Conservation (phyloP, 192 early-diverging fungal genomes). For the Coemansia sp. region DNA sequence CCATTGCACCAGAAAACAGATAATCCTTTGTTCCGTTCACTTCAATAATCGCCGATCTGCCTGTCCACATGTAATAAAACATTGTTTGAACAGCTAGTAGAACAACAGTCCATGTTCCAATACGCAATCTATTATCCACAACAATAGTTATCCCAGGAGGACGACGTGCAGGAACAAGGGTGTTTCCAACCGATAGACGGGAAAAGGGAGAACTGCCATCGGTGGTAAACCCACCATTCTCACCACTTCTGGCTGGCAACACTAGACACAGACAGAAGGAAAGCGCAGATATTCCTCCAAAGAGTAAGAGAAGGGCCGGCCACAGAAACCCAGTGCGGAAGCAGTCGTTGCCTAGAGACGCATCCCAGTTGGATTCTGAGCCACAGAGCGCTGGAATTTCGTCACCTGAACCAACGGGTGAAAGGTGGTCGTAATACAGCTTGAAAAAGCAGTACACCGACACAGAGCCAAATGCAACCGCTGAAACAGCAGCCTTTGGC, state of each 20-base stretch:
- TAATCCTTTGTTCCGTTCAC: neutral
- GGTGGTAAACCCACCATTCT: neutral
- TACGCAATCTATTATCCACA: slow-evolving; percentile 25
- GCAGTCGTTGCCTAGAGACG: slow-evolving; percentile 9
- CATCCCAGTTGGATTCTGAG: neutral
- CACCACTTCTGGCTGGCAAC: neutral
- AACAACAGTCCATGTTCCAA: neutral
- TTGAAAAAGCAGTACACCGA: too few relatives aligned
- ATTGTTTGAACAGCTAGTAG: neutral
- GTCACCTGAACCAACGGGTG: too few relatives aligned
- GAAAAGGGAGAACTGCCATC: neutral
- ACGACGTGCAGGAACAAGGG: slow-evolving; percentile 16
- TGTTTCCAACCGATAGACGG: neutral
- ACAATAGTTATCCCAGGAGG: slow-evolving; percentile 17
- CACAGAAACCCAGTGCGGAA: slow-evolving; percentile 16
- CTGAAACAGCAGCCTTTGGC: too few relatives aligned
- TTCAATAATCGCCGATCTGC: neutral
- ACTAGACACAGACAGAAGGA: neutral
- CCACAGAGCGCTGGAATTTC: neutral
- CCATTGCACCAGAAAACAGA: neutral
- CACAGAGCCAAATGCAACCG: too few relatives aligned
- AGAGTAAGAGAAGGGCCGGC: neutral
- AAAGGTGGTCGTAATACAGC: too few relatives aligned
- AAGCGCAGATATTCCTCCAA: neutral
- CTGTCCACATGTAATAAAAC: neutral